These are phyloP conservation scores for Aplosporella prunicola DNA, from an alignment of 2,329 filamentous ascomycete genomes.

Conservation along the genomic window DNA sequence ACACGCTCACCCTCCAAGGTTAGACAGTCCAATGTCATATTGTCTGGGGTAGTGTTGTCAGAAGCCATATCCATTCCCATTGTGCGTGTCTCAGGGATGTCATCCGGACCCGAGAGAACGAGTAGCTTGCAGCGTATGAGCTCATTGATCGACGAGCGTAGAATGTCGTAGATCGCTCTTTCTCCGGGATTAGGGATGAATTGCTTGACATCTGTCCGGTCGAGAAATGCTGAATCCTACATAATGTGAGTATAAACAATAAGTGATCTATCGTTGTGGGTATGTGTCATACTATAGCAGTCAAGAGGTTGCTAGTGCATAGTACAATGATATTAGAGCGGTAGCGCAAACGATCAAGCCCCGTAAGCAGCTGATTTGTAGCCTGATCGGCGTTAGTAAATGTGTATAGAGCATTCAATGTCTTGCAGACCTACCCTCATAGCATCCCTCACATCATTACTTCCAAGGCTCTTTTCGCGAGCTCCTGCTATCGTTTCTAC, in stretches of 20 bases:
- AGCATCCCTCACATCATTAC: conserved; percentile 38
- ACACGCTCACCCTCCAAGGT: no score
- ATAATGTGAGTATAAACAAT: neutral
- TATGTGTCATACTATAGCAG: conserved; percentile 21
- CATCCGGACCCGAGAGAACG: no score
- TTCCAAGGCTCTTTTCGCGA: conserved; percentile 30
- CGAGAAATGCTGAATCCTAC: conserved; percentile 41
- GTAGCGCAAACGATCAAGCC: conserved; percentile 35
- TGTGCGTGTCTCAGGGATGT: no score
- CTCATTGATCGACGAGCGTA: conserved; percentile 39
- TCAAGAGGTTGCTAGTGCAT: conserved; percentile 42
- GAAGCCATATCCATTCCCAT: no score
- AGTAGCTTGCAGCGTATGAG: no score
- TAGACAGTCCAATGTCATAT: no score
- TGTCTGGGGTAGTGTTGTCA: no score
- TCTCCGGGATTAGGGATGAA: conserved; percentile 32
- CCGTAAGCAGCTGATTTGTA: conserved; percentile 42
- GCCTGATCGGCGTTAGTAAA: no score
- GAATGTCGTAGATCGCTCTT: conserved; percentile 38
- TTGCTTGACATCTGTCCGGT: conserved; percentile 41
- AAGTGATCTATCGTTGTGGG: neutral
- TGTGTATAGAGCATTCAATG: neutral
- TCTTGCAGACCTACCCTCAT: conserved; percentile 27
- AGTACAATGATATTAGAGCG: conserved; percentile 39
- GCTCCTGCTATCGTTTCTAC: conserved; percentile 40